Percentiles rank a stretch among this genome's conserved stretches.
Evolutionary conservation across 1,284 basidiomycete species (phyloP).

Genomic region (Ceratobasidium sp.): DNA sequence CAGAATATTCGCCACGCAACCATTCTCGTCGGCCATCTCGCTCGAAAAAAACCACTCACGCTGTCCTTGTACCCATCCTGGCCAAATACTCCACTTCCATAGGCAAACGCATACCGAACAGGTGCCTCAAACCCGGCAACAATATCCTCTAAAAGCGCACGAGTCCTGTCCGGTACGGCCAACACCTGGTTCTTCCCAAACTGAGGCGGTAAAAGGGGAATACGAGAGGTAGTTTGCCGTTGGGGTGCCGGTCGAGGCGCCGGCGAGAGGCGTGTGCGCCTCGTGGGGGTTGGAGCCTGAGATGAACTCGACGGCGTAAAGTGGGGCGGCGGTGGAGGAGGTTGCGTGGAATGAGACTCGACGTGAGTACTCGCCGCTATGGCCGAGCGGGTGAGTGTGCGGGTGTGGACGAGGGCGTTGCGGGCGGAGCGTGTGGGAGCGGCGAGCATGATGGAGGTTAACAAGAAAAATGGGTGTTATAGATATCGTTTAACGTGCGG

Average conservation of each 20-base stretch:
- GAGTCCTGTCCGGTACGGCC: constrained; percentile 79
- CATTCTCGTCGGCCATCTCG: constrained; percentile 55
- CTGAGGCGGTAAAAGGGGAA: constrained; percentile 67
- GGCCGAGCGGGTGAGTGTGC: constrained; percentile 30
- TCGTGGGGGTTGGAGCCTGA: constrained; percentile 32
- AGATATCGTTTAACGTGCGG: constrained; percentile 25
- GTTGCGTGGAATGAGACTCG: constrained; percentile 42
- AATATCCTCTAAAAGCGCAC: constrained; percentile 81
- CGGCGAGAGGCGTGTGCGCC: constrained; percentile 41
- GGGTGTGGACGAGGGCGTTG: constrained; percentile 31
- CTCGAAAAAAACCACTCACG: constrained; percentile 16
- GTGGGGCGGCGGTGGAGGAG: constrained; percentile 42
- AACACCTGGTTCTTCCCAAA: constrained; percentile 88
- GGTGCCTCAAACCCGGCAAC: constrained; percentile 84
- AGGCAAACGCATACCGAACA: constrained; percentile 93
- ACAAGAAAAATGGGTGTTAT: constrained; percentile 28
- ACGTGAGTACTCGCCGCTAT: constrained; percentile 11
- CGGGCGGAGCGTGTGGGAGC: constrained; percentile 43
- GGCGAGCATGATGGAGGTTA: constrained; percentile 36
- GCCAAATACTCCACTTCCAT: constrained; percentile 93
- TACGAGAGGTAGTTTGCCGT: constrained; percentile 17
- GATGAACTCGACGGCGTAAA: constrained; percentile 38
- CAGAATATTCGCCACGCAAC: neutral
- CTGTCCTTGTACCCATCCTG: constrained; percentile 77
- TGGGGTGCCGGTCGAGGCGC: constrained; percentile 38